Percentiles rank a stretch among this genome's conserved stretches.
Conservation (phyloP, 2,329 filamentous ascomycete genomes). For the Talaromyces sp. region DNA sequence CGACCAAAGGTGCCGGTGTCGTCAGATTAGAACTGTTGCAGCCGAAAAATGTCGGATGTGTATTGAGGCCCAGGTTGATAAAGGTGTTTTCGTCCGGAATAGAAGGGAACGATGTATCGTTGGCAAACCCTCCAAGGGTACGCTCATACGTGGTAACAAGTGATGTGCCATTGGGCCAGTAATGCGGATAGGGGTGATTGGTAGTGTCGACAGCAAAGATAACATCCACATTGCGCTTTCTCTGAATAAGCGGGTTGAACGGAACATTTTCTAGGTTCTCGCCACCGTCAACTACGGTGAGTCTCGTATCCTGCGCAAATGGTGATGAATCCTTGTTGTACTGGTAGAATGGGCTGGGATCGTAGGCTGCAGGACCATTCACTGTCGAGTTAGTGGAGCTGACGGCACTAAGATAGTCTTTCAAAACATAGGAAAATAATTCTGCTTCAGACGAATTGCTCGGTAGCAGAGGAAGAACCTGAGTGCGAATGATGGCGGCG, state of each 20-base stretch:
- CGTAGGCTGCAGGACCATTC: constrained; percentile 74
- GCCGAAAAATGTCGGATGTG: constrained; percentile 72
- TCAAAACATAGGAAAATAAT: background rate
- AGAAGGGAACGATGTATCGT: constrained; percentile 66
- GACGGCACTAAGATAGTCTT: constrained; percentile 60
- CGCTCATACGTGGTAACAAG: constrained; percentile 70
- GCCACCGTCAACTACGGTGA: constrained; percentile 74
- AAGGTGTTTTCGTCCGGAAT: constrained; percentile 73
- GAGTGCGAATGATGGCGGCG: background rate
- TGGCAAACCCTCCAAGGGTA: constrained; percentile 54
- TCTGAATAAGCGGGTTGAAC: constrained; percentile 70
- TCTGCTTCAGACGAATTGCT: too few species aligned
- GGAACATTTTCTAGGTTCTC: constrained; percentile 75
- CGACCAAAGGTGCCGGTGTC: background rate
- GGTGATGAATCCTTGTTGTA: constrained; percentile 58
- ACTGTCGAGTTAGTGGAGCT: constrained; percentile 47
- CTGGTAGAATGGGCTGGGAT: constrained; percentile 66
- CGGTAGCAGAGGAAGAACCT: too few species aligned
- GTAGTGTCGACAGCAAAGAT: constrained; percentile 64
- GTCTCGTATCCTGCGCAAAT: constrained; percentile 48
- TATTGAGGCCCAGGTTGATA: constrained; percentile 70
- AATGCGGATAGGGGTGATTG: constrained; percentile 14
- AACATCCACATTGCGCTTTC: constrained; percentile 66
- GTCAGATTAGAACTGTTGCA: constrained; percentile 47
- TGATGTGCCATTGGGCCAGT: constrained; percentile 73